Base-by-base conservation (phyloP, 495 filamentous ascomycete species). In the Aspergillus taichungensis region DNA sequence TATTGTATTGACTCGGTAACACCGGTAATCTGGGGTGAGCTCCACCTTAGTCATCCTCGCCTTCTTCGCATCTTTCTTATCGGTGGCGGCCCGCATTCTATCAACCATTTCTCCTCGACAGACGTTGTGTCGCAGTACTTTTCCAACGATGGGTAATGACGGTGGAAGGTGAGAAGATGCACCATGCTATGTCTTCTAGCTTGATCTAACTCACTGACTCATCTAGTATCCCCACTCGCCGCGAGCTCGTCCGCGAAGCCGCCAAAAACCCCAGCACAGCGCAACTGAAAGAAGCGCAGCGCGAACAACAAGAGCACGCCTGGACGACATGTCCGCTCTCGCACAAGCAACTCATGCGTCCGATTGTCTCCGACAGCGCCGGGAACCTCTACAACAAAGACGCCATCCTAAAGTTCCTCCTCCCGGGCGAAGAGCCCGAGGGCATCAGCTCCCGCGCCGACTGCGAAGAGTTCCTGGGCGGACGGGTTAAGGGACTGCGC, bases 351-450 rank as follows among this genome's bases (percentile, higher is more conserved):
- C 74, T 98, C 3, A 65, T 77, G 3, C 64, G 75, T 10, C 85
- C 89, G 1, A 71, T 90, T 1, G 91, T 97, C 10, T 91, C 87
- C 1, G 92, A 99, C 64, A 83, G 73, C 29, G 73, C 76, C 4
- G 94, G 92, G 1, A 83, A 82, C 13, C 78, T 99, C 2, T 99
- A 95, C 70, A 97, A 95, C 57, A 97, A 96, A 63, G 89, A 97
- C 58, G 80, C 87, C 0, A 75, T 97, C 34, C 67, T 99, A 33
- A 81, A 87, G 52, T 85, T 82, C 43, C 72, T 99, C 3, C 73
- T 96, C 13, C 79, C 80, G 13, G 68, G 72, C 37, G 76, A 79
- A 43, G 78, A 81, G 33, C 64, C 64, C 54, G 66, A 62, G 55
- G 69, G 60, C 43, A 71, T 72, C 49, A 73, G 63, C 54, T 71